A percentile compares a stretch with the other conserved stretches of the same genome.
phyloP scores from a whole-genome alignment of 768 basidiomycete species.

The Trametes meyenii region DNA sequence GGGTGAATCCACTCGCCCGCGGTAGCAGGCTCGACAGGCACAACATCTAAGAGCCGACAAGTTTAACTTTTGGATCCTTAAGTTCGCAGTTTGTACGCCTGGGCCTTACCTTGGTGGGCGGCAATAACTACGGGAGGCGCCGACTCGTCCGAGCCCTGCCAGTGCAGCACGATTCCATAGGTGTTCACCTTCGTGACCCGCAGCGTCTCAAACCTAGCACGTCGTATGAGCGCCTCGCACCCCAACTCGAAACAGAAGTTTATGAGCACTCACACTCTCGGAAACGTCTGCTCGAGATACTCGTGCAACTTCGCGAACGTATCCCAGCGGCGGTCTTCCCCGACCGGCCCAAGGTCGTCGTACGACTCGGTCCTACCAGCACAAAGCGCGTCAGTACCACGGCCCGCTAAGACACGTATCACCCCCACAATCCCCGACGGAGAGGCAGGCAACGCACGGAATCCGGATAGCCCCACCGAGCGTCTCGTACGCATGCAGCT shows the following conservation, averaged over 20 bases:
- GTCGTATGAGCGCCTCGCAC: slow-evolving; percentile 28
- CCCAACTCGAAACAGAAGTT: neutral
- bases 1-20: slow-evolving; percentile 49
- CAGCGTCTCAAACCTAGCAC: slow-evolving; percentile 41
- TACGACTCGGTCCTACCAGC: slow-evolving; percentile 49
- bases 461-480: slow-evolving; percentile 33
- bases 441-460: slow-evolving; percentile 37
- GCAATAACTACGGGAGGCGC: slow-evolving; percentile 57
- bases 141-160: slow-evolving; percentile 51
- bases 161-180: slow-evolving; percentile 61
- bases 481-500: slow-evolving; percentile 24
- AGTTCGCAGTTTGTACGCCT: neutral
- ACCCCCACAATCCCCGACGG: neutral
- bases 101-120: slow-evolving; percentile 50
- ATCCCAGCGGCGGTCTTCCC: slow-evolving; percentile 49
- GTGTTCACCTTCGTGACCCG: slow-evolving; percentile 58
- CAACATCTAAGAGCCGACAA: slow-evolving; percentile 42
- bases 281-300: slow-evolving; percentile 54
- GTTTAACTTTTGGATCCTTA: neutral
- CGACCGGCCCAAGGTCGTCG: slow-evolving; percentile 49
- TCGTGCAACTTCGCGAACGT: slow-evolving; percentile 39
- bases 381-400: neutral
- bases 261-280: slow-evolving; percentile 51
- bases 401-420: neutral
- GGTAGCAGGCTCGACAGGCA: slow-evolving; percentile 49